Conservation (phyloP, 2,329 filamentous ascomycete species). For the Chrysosporium queenslandicum region DNA sequence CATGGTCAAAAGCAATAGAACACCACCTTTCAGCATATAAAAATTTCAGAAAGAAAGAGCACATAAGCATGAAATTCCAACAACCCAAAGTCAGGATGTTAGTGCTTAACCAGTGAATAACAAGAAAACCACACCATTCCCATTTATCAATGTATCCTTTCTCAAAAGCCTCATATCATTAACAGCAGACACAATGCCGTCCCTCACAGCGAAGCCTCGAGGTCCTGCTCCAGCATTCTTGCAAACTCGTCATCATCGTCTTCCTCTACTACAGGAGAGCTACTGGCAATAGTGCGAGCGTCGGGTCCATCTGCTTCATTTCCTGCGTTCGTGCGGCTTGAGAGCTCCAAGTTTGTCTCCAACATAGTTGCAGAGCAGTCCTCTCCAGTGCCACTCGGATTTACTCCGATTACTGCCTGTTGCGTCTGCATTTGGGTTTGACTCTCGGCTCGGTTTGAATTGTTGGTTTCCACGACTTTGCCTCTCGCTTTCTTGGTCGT, state of each 20-base stretch:
- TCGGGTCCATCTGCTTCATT: neutral
- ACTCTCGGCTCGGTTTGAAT: neutral
- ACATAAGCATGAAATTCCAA: no score
- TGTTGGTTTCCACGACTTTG: neutral
- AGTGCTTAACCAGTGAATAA: no score
- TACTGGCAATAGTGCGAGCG: neutral
- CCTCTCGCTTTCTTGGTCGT: neutral
- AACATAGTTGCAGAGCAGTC: neutral
- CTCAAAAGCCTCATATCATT: neutral
- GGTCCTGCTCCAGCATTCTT: slow-evolving; percentile 23
- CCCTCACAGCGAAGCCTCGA: slow-evolving; percentile 12
- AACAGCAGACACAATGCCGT: neutral
- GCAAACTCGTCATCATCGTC: slow-evolving; percentile 21
- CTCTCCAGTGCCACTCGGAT: neutral
- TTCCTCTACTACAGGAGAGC: neutral
- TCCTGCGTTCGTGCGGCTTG: neutral
- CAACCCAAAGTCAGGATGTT: no score
- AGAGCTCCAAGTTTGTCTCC: neutral
- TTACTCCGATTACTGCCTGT: neutral
- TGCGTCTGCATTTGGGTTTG: neutral
- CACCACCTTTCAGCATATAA: neutral
- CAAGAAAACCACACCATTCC: no score
- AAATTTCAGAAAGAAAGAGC: slow-evolving; percentile 6
- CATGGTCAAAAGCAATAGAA: neutral
- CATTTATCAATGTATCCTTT: no score